Base-by-base conservation (phyloP, 2,329 filamentous ascomycete species). In the Sporothrix mexicana region DNA sequence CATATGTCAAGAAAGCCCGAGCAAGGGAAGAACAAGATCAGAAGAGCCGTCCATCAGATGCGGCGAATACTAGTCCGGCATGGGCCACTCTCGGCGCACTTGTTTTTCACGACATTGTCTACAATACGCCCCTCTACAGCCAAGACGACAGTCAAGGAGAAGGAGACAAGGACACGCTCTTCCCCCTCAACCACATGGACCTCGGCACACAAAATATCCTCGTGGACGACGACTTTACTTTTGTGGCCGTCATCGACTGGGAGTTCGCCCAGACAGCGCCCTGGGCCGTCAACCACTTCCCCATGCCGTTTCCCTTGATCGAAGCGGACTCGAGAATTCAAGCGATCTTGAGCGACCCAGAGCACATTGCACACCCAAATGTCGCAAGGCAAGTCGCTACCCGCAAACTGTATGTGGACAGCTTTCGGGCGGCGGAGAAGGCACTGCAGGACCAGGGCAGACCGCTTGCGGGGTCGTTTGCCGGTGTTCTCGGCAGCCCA, bases 161-260 rank as follows among this genome's bases (percentile, higher is more conserved):
- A n/a, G n/a, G 12, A 49, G 77, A 2, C 15, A 8, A 3, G 76
- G 76, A 74, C 2, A 36, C 30, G 76, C 41, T 78, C 75, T 64
- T 78, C 79, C 47, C 76, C 49, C 72, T 81, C 1, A 79, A 79
- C 61, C 77, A 81, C 72, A 80, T 81, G 77, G 79, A 81, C 70
- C 75, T 81, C 20, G 78, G 79, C 45, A 77, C 76, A 5, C 78
- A 81, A 67, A 80, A 81, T 69, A 78, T 82, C 23, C 72, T 81
- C 1, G 76, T 81, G 20, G 79, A 80, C 55, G 75, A 78, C 30
- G 69, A 77, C 15, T 78, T 78, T 64, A 78, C 79, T 72, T 77
- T 80, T 74, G 36, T 80, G 0, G 78, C 79, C 57, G 43, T 79
- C 49, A 80, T 80, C 71, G 77, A 81, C 73, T 80, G 77, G 79